Base-by-base conservation (phyloP, 768 basidiomycete genomes). In the Gymnopilus dilepis region DNA sequence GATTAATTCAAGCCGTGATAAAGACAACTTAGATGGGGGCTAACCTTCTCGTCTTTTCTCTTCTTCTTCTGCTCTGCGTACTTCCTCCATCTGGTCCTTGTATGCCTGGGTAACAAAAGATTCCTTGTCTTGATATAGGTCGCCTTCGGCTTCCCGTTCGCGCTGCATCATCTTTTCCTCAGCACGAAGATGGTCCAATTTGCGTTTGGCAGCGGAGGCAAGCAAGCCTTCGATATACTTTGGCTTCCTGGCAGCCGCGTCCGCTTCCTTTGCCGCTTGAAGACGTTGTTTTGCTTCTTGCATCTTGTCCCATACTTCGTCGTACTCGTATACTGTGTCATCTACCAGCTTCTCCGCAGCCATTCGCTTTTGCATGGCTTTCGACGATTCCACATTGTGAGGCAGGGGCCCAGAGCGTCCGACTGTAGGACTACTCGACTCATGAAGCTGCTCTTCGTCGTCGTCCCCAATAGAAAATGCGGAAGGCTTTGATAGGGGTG, bases 61-160 rank as follows among this genome's bases (percentile, higher is more conserved):
- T 69, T 99, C 97, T 71, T 95, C 94, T 71, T 99, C 97, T 0
- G 95, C 94, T 70, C 77, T 84, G 59, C 94, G 82, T 6, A 98
- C 87, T 75, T 96, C 92, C 50, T 87, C 95, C 88, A 97, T 92
- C 76, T 99, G 97, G 51, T 93, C 91, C 73, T 95, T 95, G 78
- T 99, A 99, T 22, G 94, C 95, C 69, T 95, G 93, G 0, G 97
- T 99, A 52, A 99, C 97, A 69, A 99, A 99, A n/a, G 88, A 82
- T 57, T 98, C 97, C 79, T 96, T 99, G 78, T 94, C 97, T 59
- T 83, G 83, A 72, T 94, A 99, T 73, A 95, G 85, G 63, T 95
- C 95, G 0, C 97, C 97, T 76, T 99, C 97, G 19, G 83, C 78
- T 76, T 96, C 94, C 21, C 97, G 85, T 74, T 99, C 97, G 43